These are phyloP conservation scores for Hypoxylon sp. DNA, from an alignment of 2,329 filamentous ascomycete genomes.

Conservation along the genomic window DNA sequence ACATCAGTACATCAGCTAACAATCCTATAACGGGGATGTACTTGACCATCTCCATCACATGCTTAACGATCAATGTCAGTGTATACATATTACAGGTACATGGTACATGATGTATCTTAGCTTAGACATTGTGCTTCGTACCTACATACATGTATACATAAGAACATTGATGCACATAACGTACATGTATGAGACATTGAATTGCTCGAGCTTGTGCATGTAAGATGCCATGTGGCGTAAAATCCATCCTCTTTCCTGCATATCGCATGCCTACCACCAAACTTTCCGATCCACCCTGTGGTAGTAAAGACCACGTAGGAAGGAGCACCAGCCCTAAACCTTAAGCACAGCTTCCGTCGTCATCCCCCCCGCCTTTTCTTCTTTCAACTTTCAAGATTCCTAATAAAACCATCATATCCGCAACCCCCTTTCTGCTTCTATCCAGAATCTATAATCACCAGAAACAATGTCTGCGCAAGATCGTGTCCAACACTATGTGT, in stretches of 20 bases:
- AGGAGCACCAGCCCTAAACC: slow-evolving; percentile 49
- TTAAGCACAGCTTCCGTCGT: slow-evolving; percentile 45
- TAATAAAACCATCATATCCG: not conserved
- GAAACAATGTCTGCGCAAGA: slow-evolving; percentile 81
- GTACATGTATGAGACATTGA: not conserved
- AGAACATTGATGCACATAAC: not conserved
- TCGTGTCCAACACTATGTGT: slow-evolving; percentile 81
- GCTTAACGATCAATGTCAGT: not conserved
- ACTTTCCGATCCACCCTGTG: slow-evolving; percentile 30
- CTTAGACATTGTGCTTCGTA: not conserved
- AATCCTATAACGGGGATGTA: not conserved
- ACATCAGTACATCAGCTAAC: not conserved
- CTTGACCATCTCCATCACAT: not conserved
- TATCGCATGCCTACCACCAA: slow-evolving; percentile 23
- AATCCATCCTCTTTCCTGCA: not conserved
- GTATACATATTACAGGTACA: not conserved
- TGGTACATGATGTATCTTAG: too few relatives aligned
- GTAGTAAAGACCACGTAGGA: slow-evolving; percentile 3
- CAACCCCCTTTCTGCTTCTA: slow-evolving; percentile 17
- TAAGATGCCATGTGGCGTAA: not conserved
- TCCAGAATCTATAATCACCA: slow-evolving; percentile 36
- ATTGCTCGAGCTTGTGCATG: not conserved
- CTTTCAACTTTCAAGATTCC: not conserved
- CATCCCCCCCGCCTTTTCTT: slow-evolving; percentile 44
- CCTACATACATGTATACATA: not conserved